Base-by-base conservation (phyloP, 169 alveolate species). In the Babesia ovis region DNA sequence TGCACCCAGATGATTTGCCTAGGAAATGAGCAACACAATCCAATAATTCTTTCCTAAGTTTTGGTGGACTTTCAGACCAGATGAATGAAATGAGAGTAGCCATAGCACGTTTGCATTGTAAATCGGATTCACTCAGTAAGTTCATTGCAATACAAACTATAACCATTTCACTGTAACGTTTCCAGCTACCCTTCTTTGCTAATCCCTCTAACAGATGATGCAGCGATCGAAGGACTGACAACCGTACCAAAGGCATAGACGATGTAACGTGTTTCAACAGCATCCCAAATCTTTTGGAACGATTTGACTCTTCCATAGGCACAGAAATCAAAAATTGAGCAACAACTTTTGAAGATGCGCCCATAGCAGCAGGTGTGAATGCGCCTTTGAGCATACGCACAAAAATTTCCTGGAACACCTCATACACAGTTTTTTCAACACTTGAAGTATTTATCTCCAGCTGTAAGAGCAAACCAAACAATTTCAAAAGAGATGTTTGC, bases 201-300 rank as follows among this genome's bases (percentile, higher is more conserved):
- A 77, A 18, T 16, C 62, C 82, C 61, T 53, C 55, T 60, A 56
- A 31, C 22, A 75, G 34, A 22, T 55, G 67, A 8, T 41, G 68
- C 5, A 55, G 37, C 18, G 48, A 41, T 58, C 59, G 56, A 4
- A 73, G 11, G 31, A 55, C 77, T 18, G 68, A 18, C 27, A 58
- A 9, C 18, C 86, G 66, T 27, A 77, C 86, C 41, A 61, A 27
- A 5, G 68, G 45, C 12, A 34, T 68, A 25, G 68, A 20, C 18
- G 86, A 67, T n/a, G 48, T 77, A 3, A 77, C 53, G 31, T 77
- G 86, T 39, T 77, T 77, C 50, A 77, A 54, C 41, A 77, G 27
- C 64, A 77, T 32, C 34, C 73, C 77, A 22, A 75, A 62, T 25
- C 85, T 14, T 46, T 75, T 75, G 20, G 85, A 62, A 8, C 76